Conservation (phyloP, 768 basidiomycete species). For the Tubosaeta brunneosetosa region DNA sequence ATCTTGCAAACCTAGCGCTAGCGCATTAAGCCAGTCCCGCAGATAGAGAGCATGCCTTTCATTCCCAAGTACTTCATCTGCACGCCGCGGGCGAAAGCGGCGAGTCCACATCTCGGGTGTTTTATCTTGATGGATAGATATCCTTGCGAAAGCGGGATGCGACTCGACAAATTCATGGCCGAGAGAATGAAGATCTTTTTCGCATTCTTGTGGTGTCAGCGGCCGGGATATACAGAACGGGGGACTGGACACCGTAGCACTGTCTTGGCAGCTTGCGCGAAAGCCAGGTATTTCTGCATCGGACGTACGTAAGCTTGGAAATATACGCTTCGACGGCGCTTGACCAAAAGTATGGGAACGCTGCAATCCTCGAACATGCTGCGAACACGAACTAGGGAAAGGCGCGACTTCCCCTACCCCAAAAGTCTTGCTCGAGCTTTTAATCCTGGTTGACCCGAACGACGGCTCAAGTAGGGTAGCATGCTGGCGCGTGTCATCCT, state of each 20-base stretch:
- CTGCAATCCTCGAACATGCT: constrained; percentile 63
- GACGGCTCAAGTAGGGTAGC: background rate
- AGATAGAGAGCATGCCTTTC: constrained; percentile 64
- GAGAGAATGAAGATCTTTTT: constrained; percentile 13
- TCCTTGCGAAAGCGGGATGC: constrained; percentile 50
- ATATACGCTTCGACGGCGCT: constrained; percentile 9
- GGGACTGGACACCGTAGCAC: background rate
- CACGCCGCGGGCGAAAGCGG: constrained; percentile 69
- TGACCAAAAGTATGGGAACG: constrained; percentile 27
- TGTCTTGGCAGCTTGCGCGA: constrained; percentile 9
- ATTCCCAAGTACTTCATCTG: constrained; percentile 77
- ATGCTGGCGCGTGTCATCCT: constrained; percentile 9
- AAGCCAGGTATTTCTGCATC: constrained; percentile 14
- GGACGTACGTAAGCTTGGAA: background rate
- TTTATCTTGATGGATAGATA: constrained; percentile 23
- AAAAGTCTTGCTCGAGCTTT: background rate
- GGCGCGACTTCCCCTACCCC: constrained; percentile 27
- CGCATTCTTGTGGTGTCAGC: constrained; percentile 13
- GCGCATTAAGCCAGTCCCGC: constrained; percentile 73
- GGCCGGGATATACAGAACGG: background rate
- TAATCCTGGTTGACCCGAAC: constrained; percentile 3
- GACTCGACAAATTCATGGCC: constrained; percentile 20
- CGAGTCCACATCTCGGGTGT: constrained; percentile 58
- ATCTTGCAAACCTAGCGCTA: constrained; percentile 48
- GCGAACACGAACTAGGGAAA: constrained; percentile 46